Base-by-base conservation (phyloP, 768 basidiomycete genomes). In the Fomitopsis serialis region DNA sequence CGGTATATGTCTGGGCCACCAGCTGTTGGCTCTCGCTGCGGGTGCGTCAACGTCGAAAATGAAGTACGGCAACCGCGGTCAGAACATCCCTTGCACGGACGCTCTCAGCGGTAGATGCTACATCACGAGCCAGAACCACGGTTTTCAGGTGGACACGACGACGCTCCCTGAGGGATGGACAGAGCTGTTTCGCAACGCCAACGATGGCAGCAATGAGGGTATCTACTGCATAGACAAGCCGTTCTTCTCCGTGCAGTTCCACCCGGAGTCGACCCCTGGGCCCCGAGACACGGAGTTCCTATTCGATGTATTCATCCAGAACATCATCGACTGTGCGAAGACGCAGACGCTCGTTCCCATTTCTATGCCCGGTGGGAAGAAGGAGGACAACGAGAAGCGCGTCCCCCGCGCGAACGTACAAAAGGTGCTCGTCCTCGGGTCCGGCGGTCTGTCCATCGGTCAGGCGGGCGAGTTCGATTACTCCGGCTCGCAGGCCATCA, bases 391-490 rank as follows among this genome's bases (percentile, higher is more conserved):
- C 70, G 86, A 87, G 58, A 76, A 66, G 70, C 82, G 77, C 50
- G 75, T 79, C 40, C 89, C 87, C 48, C 84, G 84, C 56, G 79
- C 79, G 53, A 79, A 87, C 56, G 92, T 97, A 49, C 82, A 80
- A 63, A 99, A 99, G 73, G 95, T 99, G 50, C 79, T 99, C 61
- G 92, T 99, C 60, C 84, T 99, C 48, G 97, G 97, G 45, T 98
- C 96, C 6, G 97, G 97, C 25, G 97, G 97, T 58, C 76, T 99
- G 19, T 98, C 95, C 11, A 99, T 99, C 59, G 97, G 97, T 47
- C 97, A 99, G 68, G 97, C 97, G 0, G 97, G 97, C 61, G 97
- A 99, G 71, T 99, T 99, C 72, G 97, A 99, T 72, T 99, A 99
- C 74, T 98, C 97, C 0, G 97, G 97, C 57, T 96, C 93, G 36